Evolutionary conservation across 2,329 filamentous ascomycete species (phyloP).

Genomic region (Coniochaeta hoffmannii): DNA sequence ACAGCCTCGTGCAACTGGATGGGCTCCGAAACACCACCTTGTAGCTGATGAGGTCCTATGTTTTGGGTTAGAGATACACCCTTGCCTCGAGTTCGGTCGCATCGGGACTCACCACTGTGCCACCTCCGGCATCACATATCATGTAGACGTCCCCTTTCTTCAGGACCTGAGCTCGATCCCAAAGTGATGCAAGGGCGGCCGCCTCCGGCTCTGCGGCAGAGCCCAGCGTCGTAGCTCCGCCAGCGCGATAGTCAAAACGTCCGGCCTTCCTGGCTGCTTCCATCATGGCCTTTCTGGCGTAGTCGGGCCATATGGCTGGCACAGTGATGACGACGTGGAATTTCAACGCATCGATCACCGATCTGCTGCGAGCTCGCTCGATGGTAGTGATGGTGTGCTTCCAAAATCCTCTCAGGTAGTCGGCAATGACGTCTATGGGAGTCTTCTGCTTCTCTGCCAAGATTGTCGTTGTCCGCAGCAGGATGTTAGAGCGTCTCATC

Average conservation of each 20-base stretch:
- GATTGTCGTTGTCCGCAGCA: constrained; percentile 5
- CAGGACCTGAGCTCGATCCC: not conserved
- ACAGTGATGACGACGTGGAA: constrained; percentile 17
- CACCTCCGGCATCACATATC: constrained; percentile 18
- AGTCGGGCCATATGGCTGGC: constrained; percentile 18
- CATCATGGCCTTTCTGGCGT: constrained; percentile 13
- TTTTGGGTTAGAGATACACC: not conserved
- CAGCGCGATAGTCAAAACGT: constrained; percentile 8
- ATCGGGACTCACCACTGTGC: constrained; percentile 12
- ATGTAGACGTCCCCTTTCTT: constrained; percentile 10
- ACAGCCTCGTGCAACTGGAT: constrained; percentile 1
- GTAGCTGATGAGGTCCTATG: constrained; percentile 13
- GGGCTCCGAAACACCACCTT: constrained; percentile 3
- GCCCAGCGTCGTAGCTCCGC: constrained; percentile 11
- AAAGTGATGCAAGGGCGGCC: constrained; percentile 15
- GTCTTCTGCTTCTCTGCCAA: constrained; percentile 12
- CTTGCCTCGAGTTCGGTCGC: constrained; percentile 3
- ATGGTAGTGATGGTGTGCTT: constrained; percentile 13
- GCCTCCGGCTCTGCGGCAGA: constrained; percentile 19
- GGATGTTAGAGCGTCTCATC: constrained; percentile 8
- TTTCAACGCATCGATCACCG: constrained; percentile 7
- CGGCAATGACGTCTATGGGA: constrained; percentile 13
- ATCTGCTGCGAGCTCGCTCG: constrained; percentile 5
- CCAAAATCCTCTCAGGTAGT: constrained; percentile 19
- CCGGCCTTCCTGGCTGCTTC: constrained; percentile 13